Conservation (phyloP, 768 basidiomycete genomes). For the Russula vinacea region DNA sequence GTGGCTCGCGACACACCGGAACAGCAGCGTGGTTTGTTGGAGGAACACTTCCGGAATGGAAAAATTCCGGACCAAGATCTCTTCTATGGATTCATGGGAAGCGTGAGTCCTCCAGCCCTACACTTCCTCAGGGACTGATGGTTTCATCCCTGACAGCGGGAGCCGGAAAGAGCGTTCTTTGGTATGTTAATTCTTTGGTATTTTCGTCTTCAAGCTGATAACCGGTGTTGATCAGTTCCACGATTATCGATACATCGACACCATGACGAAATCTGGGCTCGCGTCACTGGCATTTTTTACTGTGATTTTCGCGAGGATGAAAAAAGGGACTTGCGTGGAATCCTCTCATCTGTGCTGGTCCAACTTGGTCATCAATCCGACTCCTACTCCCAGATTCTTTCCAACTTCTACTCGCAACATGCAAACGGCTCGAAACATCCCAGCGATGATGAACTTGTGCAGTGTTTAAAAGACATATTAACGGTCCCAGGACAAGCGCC, state of each 20-base stretch:
- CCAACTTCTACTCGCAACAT: neutral
- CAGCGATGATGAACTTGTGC: neutral
- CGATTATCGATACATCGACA: neutral
- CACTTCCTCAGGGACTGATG: neutral
- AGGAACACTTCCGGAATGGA: neutral
- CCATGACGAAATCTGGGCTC: neutral
- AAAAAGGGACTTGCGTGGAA: neutral
- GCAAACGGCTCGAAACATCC: neutral
- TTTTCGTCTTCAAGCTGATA: neutral
- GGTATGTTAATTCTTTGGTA: neutral
- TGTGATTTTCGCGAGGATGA: constrained; percentile 2
- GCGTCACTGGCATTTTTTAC: neutral
- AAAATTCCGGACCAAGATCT: neutral
- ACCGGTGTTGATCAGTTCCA: neutral
- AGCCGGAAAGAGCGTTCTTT: neutral
- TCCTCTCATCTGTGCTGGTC: constrained; percentile 3
- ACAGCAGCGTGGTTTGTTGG: neutral
- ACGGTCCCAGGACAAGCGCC: neutral
- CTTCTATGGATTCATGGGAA: neutral
- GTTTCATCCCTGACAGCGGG: neutral
- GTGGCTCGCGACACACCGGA: neutral
- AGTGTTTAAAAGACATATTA: neutral
- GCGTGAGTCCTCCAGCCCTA: neutral
- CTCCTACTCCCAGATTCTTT: neutral
- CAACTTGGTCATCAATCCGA: constrained; percentile 3